Base-by-base conservation (phyloP, 106 monocot genomes). In the Gastrodia elata region DNA sequence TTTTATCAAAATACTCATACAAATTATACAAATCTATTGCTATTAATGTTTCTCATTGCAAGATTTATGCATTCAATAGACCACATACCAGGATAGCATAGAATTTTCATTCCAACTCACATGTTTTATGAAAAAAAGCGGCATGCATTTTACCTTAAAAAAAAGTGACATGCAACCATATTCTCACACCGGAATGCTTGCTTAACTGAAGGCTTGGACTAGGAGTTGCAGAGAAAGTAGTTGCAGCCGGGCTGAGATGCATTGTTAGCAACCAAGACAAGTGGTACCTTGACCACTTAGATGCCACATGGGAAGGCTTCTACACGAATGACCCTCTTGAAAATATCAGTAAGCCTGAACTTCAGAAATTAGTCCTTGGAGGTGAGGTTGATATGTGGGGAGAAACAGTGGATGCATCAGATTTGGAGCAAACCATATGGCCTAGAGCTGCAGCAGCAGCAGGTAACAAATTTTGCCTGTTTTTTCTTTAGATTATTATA, bases 301-400 rank as follows among this genome's bases (percentile, higher is more conserved):
- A 87, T 56, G 78, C 84, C 20, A 79, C 80, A 73, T 95, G 92
- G 95, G 71, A 89, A 65, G 78, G 77, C 5, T 95, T 95, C 76
- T 95, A 95, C 49, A 79, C 82, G 79, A 87, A 89, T 64, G 95
- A 95, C 27, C 95, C 95, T 13, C 85, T 92, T 15, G 84, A 39
- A 71, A 78, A 84, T 57, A 95, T 95, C 64, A 72, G 77, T 6
- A 79, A 77, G 15, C 83, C 85, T 55, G 48, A 79, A 15, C 84
- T 89, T 24, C 87, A 89, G 68, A 85, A 86, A 61, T 72, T 95
- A 75, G 77, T 95, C 26, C 65, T 95, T 61, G 95, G 95, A 61
- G 95, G 95, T 39, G 95, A 95, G 72, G 95, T 95, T 11, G 92
- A 92, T 82, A 89, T 84, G 95, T 95, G 95, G 95, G 95, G 85